A percentile compares a stretch with the other conserved stretches of the same genome.
Conservation (phyloP, 139 green algal species). For the Edaphochlamys debaryana region DNA sequence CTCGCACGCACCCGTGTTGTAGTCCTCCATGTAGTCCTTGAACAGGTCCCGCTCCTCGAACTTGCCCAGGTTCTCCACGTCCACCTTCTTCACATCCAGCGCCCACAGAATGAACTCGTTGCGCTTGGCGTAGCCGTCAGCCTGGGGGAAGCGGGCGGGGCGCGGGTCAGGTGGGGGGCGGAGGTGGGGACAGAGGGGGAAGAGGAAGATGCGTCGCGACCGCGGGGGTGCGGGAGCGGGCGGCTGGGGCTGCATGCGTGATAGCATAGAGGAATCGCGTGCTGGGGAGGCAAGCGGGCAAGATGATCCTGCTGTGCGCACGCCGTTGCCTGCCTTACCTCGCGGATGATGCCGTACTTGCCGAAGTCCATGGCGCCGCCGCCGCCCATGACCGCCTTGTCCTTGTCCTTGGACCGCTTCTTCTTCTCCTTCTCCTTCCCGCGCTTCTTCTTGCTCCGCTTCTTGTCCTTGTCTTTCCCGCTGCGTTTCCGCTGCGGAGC, state of each 20-base stretch:
- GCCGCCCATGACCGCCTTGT: slow-evolving; percentile 10
- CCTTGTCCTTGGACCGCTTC: slow-evolving; percentile 15
- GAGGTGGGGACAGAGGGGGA: no score
- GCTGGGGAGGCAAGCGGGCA: no score
- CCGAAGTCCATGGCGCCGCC: slow-evolving; percentile 70
- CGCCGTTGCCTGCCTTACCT: no score
- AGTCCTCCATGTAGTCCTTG: slow-evolving; percentile 80
- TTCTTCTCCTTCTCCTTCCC: slow-evolving; percentile 6
- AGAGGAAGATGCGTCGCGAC: no score
- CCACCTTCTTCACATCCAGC: slow-evolving; percentile 76
- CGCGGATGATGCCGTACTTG: slow-evolving; percentile 83
- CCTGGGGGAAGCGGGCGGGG: slow-evolving; percentile 41
- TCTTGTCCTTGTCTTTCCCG: slow-evolving; percentile 48
- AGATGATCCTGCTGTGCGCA: no score
- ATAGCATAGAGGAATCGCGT: no score
- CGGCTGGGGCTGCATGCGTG: no score
- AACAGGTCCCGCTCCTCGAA: slow-evolving; percentile 88
- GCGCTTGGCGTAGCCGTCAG: slow-evolving; percentile 67
- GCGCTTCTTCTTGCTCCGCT: slow-evolving; percentile 25
- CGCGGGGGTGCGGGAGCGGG: no score
- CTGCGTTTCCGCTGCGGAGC: slow-evolving; percentile 24
- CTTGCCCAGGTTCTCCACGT: slow-evolving; percentile 78
- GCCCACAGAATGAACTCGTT: slow-evolving; percentile 89
- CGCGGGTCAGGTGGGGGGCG: no score
- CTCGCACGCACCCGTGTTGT: slow-evolving; percentile 79